A percentile compares a stretch with the other conserved stretches of the same genome.
These are phyloP conservation scores for Coffea eugenioides DNA, from an alignment of 257 asterid species.

Conservation along the genomic window DNA sequence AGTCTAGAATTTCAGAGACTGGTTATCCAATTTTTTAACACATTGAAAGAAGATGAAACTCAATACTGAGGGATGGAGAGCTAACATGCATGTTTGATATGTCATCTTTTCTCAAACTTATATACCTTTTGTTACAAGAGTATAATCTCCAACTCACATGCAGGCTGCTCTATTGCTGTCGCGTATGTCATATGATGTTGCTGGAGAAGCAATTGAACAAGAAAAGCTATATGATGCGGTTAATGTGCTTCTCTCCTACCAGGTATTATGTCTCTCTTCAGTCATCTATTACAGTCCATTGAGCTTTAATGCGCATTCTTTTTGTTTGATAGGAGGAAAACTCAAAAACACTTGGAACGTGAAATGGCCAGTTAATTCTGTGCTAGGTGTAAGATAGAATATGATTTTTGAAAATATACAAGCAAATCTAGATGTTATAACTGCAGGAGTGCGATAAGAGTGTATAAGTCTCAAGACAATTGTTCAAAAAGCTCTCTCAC, in stretches of 20 bases:
- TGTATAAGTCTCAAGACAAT: no score
- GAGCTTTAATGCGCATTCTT: not conserved
- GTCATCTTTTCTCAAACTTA: not conserved
- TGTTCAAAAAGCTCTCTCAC: no score
- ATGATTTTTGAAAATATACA: no score
- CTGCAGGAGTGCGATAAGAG: no score
- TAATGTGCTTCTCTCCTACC: slow-evolving; percentile 59
- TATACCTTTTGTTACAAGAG: not conserved
- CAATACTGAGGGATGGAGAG: not conserved
- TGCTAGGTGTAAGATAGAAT: no score
- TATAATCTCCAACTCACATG: slow-evolving; percentile 3
- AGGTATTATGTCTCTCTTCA: slow-evolving; percentile 29
- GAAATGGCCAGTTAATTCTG: not conserved
- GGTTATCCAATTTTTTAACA: not conserved
- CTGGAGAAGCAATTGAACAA: slow-evolving; percentile 45
- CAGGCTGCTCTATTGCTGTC: slow-evolving; percentile 60
- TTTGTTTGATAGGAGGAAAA: no score
- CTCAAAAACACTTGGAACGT: not conserved
- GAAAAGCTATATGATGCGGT: slow-evolving; percentile 50
- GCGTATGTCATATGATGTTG: slow-evolving; percentile 39
- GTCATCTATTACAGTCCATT: no score
- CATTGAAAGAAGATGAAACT: not conserved
- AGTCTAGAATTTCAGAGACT: no score
- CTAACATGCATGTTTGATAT: not conserved
- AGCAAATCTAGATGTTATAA: no score